phyloP scores from a whole-genome alignment of 208 protist genomes.

The Acanthamoeba divionensis region DNA sequence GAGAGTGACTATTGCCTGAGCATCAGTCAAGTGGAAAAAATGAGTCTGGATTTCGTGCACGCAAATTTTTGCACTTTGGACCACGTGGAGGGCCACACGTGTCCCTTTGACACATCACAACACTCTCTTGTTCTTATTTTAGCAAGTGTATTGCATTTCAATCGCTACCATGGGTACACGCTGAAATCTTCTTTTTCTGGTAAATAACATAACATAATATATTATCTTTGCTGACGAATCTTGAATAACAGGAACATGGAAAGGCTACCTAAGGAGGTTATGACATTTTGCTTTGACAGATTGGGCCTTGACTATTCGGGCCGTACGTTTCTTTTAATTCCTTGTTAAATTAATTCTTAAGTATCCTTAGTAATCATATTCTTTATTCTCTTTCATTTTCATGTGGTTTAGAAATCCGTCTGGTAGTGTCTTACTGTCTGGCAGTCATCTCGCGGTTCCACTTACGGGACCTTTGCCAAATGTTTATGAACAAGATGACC shows the following conservation, averaged over 20 bases:
- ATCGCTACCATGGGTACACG: too few species aligned
- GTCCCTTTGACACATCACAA: too few species aligned
- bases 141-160: too few species aligned
- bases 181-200: too few species aligned
- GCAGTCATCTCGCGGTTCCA: neutral
- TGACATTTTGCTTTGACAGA: neutral
- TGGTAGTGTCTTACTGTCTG: neutral
- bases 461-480: slow-evolving; percentile 1
- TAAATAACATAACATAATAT: too few species aligned
- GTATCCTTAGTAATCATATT: neutral
- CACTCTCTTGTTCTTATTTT: too few species aligned
- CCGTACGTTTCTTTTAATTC: neutral
- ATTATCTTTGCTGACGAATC: too few species aligned
- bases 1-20: too few species aligned
- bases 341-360: neutral
- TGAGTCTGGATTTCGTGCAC: too few species aligned
- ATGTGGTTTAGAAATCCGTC: neutral
- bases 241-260: neutral
- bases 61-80: too few species aligned
- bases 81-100: too few species aligned
- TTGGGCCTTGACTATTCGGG: neutral
- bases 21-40: too few species aligned
- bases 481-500: slow-evolving; percentile 40
- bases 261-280: neutral
- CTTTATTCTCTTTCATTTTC: neutral